phyloP scores from a whole-genome alignment of 208 protist genomes.

The Trypanosoma mega region DNA sequence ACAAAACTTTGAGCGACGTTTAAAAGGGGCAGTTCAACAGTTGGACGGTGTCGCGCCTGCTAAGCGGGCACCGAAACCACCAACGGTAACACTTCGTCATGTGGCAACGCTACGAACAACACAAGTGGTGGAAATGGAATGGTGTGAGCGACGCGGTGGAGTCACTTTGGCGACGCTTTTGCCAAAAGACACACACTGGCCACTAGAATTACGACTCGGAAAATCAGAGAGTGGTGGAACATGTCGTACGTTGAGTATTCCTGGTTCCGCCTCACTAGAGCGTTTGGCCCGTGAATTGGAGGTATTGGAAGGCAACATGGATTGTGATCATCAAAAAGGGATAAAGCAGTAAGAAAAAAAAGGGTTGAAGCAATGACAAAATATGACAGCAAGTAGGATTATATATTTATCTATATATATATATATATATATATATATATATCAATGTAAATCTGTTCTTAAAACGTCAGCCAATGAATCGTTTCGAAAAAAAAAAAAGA shows the following conservation, averaged over 20 bases:
- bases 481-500: no score
- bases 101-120: slow-evolving; percentile 20
- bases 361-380: neutral
- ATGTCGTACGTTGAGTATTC: slow-evolving; percentile 15
- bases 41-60: slow-evolving; percentile 6
- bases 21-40: slow-evolving; percentile 14
- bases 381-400: neutral
- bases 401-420: slow-evolving; percentile 7
- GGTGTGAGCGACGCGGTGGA: slow-evolving; percentile 10
- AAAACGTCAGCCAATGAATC: no score
- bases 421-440: slow-evolving; percentile 10
- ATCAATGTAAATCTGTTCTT: neutral
- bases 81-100: slow-evolving; percentile 14
- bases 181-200: slow-evolving; percentile 13
- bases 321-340: neutral
- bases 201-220: slow-evolving; percentile 3
- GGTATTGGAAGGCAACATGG: slow-evolving; percentile 8
- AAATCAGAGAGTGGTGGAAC: neutral
- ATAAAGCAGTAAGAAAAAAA: neutral
- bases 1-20: slow-evolving; percentile 16
- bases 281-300: slow-evolving; percentile 18
- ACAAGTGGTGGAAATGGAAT: slow-evolving; percentile 4
- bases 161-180: slow-evolving; percentile 21
- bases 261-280: slow-evolving; percentile 21
- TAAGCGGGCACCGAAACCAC: neutral